Evolutionary conservation across 495 filamentous ascomycete genomes (phyloP), one percentile per base, ranked within the genome.

Genomic region (Penicillium lagena): DNA sequence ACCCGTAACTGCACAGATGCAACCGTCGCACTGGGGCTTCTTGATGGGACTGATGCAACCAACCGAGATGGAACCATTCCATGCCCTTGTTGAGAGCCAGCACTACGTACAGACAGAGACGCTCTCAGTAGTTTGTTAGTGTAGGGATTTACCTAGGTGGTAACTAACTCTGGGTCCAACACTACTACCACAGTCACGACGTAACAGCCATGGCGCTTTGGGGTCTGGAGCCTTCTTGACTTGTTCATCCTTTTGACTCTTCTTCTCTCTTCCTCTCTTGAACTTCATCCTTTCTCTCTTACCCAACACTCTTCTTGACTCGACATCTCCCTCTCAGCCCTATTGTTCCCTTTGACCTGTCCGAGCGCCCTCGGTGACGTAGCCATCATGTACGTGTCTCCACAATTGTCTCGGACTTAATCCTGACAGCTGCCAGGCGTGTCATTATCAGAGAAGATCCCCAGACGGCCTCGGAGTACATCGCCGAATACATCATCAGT

Each of bases 401-500:
- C 29, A 12, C 34, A 14, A 12, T 9, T 42, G 29, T 7, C 7
- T 42, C 14, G 22, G 12, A 7, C 10, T n/a, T 22, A 12, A 31
- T 37, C 37, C 60, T 64, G 56, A 64, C 41, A 7, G 29, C 22
- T 11, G 68, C 54, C 46, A 94, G 87, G 88, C 80, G 88, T 63
- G 82, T 94, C 56, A 89, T 91, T 62, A 87, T 94, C 63, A 75
- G 84, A 59, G 81, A 89, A 58, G 74, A 85, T 52, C 72, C 80
- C 37, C 61, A 71, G 10, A 65, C 72, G 34, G 83, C 83, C 29
- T 86, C 87, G 49, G 67, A 71, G 55, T 90, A 89, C 60, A 82
- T 89, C 49, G 85, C 87, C 40, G 79, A 89, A 56, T 91, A 91
- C 70, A 89, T 94, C 58, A 80, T 90, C 62, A 75, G 80, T 84